Conservation (phyloP, 75 land plant genomes). For the Pinus albicaulis region DNA sequence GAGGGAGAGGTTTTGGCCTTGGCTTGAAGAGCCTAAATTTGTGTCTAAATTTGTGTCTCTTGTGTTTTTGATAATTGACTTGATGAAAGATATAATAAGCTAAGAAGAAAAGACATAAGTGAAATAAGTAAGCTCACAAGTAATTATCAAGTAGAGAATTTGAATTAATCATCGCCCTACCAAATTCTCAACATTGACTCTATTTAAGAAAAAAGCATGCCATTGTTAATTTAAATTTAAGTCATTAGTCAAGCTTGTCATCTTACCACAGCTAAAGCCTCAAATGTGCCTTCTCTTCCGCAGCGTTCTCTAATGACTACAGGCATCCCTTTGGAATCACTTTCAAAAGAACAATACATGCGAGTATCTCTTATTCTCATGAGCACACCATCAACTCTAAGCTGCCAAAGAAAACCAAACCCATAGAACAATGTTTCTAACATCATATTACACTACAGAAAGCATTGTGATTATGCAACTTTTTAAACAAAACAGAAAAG, state of each 20-base stretch:
- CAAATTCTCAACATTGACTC: too few species aligned
- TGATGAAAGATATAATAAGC: too few species aligned
- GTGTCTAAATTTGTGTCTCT: too few species aligned
- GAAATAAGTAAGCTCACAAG: too few species aligned
- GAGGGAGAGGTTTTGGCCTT: too few species aligned
- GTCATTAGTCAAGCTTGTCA: not conserved
- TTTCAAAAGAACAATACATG: slow-evolving; percentile 65
- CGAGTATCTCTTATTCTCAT: slow-evolving; percentile 96
- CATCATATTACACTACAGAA: too few species aligned
- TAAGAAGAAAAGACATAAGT: too few species aligned
- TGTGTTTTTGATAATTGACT: too few species aligned
- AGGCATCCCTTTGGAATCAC: slow-evolving; percentile 32
- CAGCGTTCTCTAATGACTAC: slow-evolving; percentile 67
- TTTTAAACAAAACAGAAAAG: not conserved
- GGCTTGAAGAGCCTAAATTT: too few species aligned
- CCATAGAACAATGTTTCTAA: not conserved
- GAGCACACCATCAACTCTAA: slow-evolving; percentile 96
- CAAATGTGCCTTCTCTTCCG: slow-evolving; percentile 75
- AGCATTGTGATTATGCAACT: not conserved
- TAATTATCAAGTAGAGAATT: too few species aligned
- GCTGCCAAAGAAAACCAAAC: slow-evolving; percentile 41
- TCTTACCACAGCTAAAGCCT: slow-evolving; percentile 59
- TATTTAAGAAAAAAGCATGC: not conserved
- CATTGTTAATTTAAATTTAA: not conserved
- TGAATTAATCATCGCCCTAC: too few species aligned